Evolutionary conservation across 225 moss, liverwort and hornwort genomes (phyloP).

Genomic region (Pseudoscleropodium purum): DNA sequence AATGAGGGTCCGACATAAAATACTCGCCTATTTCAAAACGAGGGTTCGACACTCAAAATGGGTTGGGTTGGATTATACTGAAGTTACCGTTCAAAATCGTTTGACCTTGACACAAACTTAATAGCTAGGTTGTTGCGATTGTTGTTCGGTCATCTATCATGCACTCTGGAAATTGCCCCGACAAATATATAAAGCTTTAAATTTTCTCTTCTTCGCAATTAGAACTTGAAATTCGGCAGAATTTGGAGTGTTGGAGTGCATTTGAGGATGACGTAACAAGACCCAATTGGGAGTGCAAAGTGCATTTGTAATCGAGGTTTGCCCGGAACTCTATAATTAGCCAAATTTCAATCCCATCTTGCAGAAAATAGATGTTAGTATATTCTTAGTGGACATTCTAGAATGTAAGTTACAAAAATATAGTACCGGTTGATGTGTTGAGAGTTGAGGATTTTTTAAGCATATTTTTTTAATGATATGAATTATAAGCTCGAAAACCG

Average conservation of each 20-base stretch:
- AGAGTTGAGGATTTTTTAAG: background rate
- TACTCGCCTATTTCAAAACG: background rate
- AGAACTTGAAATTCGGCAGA: background rate
- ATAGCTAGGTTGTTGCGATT: no score
- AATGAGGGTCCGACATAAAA: background rate
- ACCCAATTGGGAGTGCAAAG: background rate
- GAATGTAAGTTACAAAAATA: background rate
- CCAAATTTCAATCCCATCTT: background rate
- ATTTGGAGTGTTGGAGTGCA: no score
- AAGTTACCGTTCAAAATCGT: background rate
- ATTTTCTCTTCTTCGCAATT: no score
- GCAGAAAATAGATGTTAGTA: background rate
- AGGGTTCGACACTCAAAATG: background rate
- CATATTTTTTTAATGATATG: background rate
- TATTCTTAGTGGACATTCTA: no score
- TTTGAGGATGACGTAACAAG: no score
- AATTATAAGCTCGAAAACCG: constrained; percentile 17
- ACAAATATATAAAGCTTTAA: background rate
- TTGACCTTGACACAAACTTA: background rate
- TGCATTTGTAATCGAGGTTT: fast-evolving
- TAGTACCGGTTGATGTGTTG: no score
- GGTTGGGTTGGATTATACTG: background rate
- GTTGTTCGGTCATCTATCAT: background rate
- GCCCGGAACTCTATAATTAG: background rate
- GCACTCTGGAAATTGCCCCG: background rate